A percentile compares a stretch with the other conserved stretches of the same genome.
These are phyloP conservation scores for Pugionium dolabratum DNA, from an alignment of 345 rosid species.

Conservation along the genomic window DNA sequence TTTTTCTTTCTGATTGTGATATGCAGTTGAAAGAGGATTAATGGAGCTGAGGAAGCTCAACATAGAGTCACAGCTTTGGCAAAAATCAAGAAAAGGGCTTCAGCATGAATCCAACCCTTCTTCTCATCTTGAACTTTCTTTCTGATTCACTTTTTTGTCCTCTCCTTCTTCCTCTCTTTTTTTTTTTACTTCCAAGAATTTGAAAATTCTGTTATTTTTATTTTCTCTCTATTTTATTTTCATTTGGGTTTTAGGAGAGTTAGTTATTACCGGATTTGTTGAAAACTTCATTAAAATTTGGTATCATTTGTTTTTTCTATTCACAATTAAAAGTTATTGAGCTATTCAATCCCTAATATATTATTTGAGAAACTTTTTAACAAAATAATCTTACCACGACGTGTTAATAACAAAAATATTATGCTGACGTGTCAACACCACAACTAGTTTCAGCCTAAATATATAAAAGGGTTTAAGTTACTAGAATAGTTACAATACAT, in stretches of 20 bases:
- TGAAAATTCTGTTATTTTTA: background rate
- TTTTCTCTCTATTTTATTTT: background rate
- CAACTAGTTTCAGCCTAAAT: too few species aligned
- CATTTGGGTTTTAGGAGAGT: constrained; percentile 16
- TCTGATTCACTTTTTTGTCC: constrained; percentile 29
- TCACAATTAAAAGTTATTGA: too few species aligned
- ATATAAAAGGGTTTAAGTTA: too few species aligned
- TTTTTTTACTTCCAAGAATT: background rate
- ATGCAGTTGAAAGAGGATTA: constrained; percentile 78
- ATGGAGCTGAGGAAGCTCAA: constrained; percentile 76
- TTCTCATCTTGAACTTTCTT: constrained; percentile 43
- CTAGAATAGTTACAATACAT: too few species aligned
- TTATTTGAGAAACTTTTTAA: too few species aligned
- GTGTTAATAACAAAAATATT: too few species aligned
- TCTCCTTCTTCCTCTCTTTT: background rate
- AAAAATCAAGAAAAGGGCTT: constrained; percentile 56
- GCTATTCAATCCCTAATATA: too few species aligned
- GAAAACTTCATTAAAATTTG: too few species aligned
- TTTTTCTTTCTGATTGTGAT: background rate
- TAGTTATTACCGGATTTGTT: background rate
- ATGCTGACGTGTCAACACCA: too few species aligned
- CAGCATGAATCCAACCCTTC: constrained; percentile 43
- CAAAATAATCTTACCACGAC: too few species aligned
- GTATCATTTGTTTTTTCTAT: too few species aligned
- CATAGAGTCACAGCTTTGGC: constrained; percentile 79